Base-by-base conservation (phyloP, 257 asterid species). In the Salvia hispanica region DNA sequence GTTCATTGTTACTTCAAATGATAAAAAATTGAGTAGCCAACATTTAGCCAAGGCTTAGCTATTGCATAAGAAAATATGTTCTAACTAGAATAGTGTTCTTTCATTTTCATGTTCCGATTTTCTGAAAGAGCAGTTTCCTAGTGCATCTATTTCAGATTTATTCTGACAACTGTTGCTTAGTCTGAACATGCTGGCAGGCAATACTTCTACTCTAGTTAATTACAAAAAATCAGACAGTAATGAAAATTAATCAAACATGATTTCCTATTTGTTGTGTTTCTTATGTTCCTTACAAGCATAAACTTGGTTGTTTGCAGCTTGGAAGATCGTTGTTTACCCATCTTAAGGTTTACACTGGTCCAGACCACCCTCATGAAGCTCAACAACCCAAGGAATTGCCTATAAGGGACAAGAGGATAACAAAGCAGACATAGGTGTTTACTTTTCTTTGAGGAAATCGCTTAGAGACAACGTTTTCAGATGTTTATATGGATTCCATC, bases 351-450 rank as follows among this genome's bases (percentile, higher is more conserved):
- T 93, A 88, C 70, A 75, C 84, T 6, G 97, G 99, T 67, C 89
- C 96, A n/a, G 80, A 74, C 59, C 99, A 93, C 80, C 99, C 98
- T 53, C 98, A 93, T 4, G 95, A 86, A 77, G 98, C 98, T 43
- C 98, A 93, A 55, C 67, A 86, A 74, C 99, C 97, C 4, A 1
- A 37, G 0, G 95, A 88, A 50, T 80, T 93, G 78, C 98, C 98
- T 48, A 78, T 93, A 46, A 79, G 91, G 72, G 98, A 90, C 90
- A 86, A 84, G 84, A 85, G 97, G 84, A 90, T 88, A 67, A 79
- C 72, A 48, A 84, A 80, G 77, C 83, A 70, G 72, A 21, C 68
- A 2, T 88, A 82, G 76, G 42, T 25, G 76, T 42, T 62, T 12
- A 3, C 15, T 25, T 39, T 55, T 67, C 46, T 31, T 33, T 9